Evolutionary conservation across 2,329 filamentous ascomycete genomes (phyloP).

Genomic region (Talaromyces funiculosus): DNA sequence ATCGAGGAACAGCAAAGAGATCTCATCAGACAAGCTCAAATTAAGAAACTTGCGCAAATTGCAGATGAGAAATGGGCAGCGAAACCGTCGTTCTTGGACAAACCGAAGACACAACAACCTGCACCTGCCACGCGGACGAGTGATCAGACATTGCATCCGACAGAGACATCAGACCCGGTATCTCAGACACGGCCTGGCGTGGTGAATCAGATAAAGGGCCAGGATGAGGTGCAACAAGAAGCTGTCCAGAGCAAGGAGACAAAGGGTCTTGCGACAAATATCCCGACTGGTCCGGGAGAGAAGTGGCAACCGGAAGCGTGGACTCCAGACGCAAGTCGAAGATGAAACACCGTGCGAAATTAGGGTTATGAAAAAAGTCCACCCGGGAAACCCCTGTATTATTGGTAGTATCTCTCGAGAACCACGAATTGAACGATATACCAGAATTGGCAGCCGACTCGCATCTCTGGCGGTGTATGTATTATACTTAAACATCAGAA

Average conservation of each 20-base stretch:
- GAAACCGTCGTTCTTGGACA: conserved; percentile 55
- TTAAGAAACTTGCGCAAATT: conserved; percentile 54
- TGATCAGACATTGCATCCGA: conserved; percentile 35
- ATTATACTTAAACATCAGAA: neutral
- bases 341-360: conserved; percentile 19
- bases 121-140: conserved; percentile 41
- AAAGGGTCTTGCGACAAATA: conserved; percentile 55
- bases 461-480: neutral
- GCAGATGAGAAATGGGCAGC: conserved; percentile 59
- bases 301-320: conserved; percentile 64
- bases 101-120: conserved; percentile 47
- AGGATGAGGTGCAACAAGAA: conserved; percentile 24
- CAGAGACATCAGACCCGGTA: conserved; percentile 24
- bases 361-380: neutral
- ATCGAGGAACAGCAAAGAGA: conserved; percentile 56
- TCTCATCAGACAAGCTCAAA: conserved; percentile 50
- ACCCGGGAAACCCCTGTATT: neutral
- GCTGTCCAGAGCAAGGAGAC: conserved; percentile 14
- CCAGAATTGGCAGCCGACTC: neutral
- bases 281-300: conserved; percentile 54
- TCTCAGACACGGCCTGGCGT: conserved; percentile 22
- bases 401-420: neutral
- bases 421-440: no score
- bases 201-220: conserved; percentile 25
- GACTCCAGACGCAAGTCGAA: conserved; percentile 46